These are phyloP conservation scores for Sporopachydermia cereana DNA, from an alignment of 1,139 yeast species.

Conservation along the genomic window DNA sequence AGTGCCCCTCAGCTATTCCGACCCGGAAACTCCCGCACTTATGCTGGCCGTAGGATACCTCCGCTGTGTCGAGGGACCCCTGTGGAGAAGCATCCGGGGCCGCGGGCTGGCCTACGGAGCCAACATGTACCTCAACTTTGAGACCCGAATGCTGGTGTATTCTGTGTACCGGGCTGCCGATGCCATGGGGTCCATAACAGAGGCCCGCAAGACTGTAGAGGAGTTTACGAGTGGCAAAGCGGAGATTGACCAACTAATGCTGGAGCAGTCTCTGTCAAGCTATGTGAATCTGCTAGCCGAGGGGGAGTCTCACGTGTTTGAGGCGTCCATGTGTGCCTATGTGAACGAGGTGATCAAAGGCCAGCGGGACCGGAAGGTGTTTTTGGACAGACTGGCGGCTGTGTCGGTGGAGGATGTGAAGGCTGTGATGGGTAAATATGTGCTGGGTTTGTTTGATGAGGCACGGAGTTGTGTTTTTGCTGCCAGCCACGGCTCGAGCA, in stretches of 20 bases:
- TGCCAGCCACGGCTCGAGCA: slow-evolving; percentile 62
- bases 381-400: slow-evolving; percentile 35
- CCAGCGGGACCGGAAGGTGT: slow-evolving; percentile 18
- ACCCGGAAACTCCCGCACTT: slow-evolving; percentile 60
- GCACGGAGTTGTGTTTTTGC: slow-evolving; percentile 48
- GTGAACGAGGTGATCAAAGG: slow-evolving; percentile 52
- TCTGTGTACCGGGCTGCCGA: slow-evolving; percentile 79
- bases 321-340: slow-evolving; percentile 58
- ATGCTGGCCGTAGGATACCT: slow-evolving; percentile 67
- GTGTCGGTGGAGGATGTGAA: slow-evolving; percentile 50
- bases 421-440: slow-evolving; percentile 41
- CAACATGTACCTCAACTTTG: slow-evolving; percentile 43
- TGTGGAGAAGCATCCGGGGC: slow-evolving; percentile 95
- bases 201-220: slow-evolving; percentile 55
- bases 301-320: slow-evolving; percentile 39
- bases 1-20: slow-evolving; percentile 52
- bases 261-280: slow-evolving; percentile 66
- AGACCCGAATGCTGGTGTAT: slow-evolving; percentile 56
- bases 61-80: slow-evolving; percentile 90
- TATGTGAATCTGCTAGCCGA: slow-evolving; percentile 64
- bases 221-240: slow-evolving; percentile 43
- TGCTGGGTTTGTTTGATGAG: slow-evolving; percentile 40
- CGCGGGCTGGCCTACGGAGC: slow-evolving; percentile 94
- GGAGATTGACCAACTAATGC: slow-evolving; percentile 42
- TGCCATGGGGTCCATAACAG: slow-evolving; percentile 55